Evolutionary conservation across 2,329 filamentous ascomycete genomes (phyloP).

Genomic region (Penicillium fuscoglaucum): DNA sequence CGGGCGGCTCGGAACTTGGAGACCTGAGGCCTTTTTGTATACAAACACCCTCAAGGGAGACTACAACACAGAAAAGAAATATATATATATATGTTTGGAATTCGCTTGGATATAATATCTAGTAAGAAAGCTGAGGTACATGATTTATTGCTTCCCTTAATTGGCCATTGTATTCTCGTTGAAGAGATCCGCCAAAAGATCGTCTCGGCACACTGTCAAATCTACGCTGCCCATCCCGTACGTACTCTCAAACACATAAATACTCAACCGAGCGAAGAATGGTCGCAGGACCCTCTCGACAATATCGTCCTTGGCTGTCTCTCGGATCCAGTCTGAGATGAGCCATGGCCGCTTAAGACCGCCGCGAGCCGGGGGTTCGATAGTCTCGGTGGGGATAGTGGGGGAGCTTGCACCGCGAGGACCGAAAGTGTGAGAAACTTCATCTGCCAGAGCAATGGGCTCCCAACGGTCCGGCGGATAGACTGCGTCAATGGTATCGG

Average conservation of each 20-base stretch:
- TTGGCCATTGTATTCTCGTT: slow-evolving; percentile 65
- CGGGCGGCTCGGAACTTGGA: slow-evolving; percentile 22
- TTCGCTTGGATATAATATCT: slow-evolving; percentile 8
- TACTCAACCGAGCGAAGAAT: slow-evolving; percentile 89
- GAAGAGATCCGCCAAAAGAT: slow-evolving; percentile 73
- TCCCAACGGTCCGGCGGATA: slow-evolving; percentile 72
- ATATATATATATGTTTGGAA: neutral
- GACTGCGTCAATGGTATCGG: slow-evolving; percentile 93
- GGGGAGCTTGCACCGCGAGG: slow-evolving; percentile 38
- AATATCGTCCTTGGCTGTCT: slow-evolving; percentile 60
- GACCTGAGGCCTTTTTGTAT: slow-evolving; percentile 4
- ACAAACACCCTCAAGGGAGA: neutral
- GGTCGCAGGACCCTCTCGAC: slow-evolving; percentile 77
- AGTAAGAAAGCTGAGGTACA: slow-evolving; percentile 15
- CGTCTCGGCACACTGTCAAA: slow-evolving; percentile 61
- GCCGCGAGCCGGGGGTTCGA: slow-evolving; percentile 28
- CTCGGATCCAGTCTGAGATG: slow-evolving; percentile 51
- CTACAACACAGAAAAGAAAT: neutral
- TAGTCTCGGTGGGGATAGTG: slow-evolving; percentile 27
- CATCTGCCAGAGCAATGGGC: slow-evolving; percentile 76
- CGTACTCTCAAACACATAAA: slow-evolving; percentile 87
- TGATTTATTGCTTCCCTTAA: slow-evolving; percentile 18
- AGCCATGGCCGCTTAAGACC: slow-evolving; percentile 45
- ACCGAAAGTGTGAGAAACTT: slow-evolving; percentile 74
- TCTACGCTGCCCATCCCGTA: slow-evolving; percentile 79